Percentiles rank a stretch among this genome's conserved stretches.
These are phyloP conservation scores for Calocybe indica DNA, from an alignment of 768 basidiomycete genomes.

Conservation along the genomic window DNA sequence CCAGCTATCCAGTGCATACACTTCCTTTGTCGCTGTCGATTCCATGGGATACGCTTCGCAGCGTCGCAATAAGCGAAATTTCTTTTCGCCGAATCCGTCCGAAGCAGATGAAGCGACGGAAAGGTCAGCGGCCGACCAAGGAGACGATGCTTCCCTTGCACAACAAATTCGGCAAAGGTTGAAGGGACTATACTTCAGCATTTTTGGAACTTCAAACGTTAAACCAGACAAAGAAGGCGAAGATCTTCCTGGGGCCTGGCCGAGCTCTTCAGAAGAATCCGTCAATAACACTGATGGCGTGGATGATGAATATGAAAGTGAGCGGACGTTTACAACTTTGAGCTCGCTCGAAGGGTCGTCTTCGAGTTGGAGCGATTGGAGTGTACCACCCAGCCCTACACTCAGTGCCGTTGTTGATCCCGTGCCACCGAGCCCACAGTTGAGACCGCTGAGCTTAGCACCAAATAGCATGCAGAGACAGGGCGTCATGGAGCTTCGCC, in stretches of 20 bases:
- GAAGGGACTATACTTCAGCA: background rate
- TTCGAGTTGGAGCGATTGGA: slow-evolving; percentile 30
- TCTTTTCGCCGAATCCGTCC: background rate
- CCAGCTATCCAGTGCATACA: slow-evolving; percentile 44
- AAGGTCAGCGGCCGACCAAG: too few species aligned
- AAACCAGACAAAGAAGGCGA: background rate
- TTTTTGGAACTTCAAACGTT: too few species aligned
- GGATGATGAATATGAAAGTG: slow-evolving; percentile 23
- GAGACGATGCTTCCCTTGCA: background rate
- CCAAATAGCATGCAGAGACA: background rate
- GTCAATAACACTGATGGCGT: background rate
- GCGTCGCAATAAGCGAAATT: background rate
- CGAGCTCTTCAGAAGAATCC: slow-evolving; percentile 7
- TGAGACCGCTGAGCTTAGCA: slow-evolving; percentile 10
- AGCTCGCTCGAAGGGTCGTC: slow-evolving; percentile 36
- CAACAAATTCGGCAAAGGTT: background rate
- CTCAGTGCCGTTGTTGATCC: slow-evolving; percentile 15
- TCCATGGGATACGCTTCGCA: slow-evolving; percentile 17
- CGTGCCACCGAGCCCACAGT: slow-evolving; percentile 24
- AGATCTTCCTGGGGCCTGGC: slow-evolving; percentile 16
- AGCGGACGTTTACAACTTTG: slow-evolving; percentile 35
- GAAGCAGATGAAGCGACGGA: too few species aligned
- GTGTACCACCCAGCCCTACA: slow-evolving; percentile 18
- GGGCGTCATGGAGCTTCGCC: background rate
- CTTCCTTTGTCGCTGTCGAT: slow-evolving; percentile 54